These are phyloP conservation scores for Ceratocystis alfenasii DNA, from an alignment of 2,329 filamentous ascomycete genomes.

Conservation along the genomic window DNA sequence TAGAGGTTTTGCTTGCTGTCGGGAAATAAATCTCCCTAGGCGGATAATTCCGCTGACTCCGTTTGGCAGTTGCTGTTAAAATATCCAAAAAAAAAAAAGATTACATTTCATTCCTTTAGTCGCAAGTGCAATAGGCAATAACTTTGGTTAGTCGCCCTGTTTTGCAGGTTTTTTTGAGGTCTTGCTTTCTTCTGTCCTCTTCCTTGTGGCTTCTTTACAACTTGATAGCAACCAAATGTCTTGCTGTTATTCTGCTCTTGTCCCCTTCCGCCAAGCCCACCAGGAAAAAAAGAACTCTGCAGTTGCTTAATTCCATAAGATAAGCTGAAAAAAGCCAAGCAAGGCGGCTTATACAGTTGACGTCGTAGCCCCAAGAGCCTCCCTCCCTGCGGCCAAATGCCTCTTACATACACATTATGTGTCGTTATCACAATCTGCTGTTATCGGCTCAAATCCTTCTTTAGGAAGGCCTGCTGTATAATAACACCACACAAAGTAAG, in stretches of 20 bases:
- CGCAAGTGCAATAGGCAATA: no score
- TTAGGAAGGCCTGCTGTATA: background rate
- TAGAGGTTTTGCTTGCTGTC: background rate
- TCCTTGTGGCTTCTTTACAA: no score
- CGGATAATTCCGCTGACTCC: background rate
- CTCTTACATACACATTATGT: background rate
- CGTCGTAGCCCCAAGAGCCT: background rate
- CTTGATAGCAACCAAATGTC: no score
- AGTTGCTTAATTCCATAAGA: background rate
- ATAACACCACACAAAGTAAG: background rate
- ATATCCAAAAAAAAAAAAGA: no score
- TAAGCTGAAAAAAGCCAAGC: background rate
- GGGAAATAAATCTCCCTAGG: background rate
- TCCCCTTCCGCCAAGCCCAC: background rate
- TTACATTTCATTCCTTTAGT: no score
- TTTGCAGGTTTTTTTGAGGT: no score
- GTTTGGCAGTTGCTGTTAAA: background rate
- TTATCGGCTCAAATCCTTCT: background rate
- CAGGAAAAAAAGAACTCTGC: background rate
- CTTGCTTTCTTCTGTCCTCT: no score
- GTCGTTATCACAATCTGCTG: background rate
- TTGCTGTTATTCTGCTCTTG: background rate
- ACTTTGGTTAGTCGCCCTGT: no score
- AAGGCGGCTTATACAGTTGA: background rate
- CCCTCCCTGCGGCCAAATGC: background rate